Percentiles rank a stretch among this genome's conserved stretches.
Conservation (phyloP, 1,284 basidiomycete species). For the Leccinum griseonigrum region DNA sequence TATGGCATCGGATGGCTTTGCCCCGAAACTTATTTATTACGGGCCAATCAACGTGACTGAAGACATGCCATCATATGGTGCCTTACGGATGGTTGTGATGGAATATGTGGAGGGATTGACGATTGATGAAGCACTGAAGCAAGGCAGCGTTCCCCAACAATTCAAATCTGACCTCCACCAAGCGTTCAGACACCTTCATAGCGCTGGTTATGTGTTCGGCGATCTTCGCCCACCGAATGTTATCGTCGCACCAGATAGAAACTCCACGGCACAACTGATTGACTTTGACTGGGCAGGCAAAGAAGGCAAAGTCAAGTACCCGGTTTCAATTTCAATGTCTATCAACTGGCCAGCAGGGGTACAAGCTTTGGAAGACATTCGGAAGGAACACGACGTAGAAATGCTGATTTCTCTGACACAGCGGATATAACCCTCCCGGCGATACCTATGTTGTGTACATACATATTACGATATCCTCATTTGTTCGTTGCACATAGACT, state of each 20-base stretch:
- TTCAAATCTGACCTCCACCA: not conserved
- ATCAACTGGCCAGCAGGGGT: conserved; percentile 11
- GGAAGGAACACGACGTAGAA: no score
- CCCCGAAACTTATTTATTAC: conserved; percentile 12
- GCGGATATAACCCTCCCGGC: no score
- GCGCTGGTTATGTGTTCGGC: conserved; percentile 15
- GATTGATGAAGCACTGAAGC: not conserved
- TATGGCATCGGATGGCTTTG: conserved; percentile 8
- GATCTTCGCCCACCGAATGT: conserved; percentile 18
- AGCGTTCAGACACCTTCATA: conserved; percentile 6
- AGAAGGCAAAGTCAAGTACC: conserved; percentile 15
- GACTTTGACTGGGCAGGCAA: conserved; percentile 13
- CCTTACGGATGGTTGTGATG: conserved; percentile 26
- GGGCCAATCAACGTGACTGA: not conserved
- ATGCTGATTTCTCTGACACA: no score
- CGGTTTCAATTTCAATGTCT: conserved; percentile 1
- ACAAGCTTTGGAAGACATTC: conserved; percentile 2
- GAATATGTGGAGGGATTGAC: conserved; percentile 6
- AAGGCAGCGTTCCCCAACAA: not conserved
- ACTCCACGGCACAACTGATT: conserved; percentile 1
- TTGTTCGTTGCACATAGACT: no score
- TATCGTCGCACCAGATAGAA: conserved; percentile 2
- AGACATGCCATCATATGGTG: conserved; percentile 10
- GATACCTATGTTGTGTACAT: no score
- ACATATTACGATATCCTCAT: no score